Base-by-base conservation (phyloP, 306 rosid genomes). In the Cucumis hystrix region DNA sequence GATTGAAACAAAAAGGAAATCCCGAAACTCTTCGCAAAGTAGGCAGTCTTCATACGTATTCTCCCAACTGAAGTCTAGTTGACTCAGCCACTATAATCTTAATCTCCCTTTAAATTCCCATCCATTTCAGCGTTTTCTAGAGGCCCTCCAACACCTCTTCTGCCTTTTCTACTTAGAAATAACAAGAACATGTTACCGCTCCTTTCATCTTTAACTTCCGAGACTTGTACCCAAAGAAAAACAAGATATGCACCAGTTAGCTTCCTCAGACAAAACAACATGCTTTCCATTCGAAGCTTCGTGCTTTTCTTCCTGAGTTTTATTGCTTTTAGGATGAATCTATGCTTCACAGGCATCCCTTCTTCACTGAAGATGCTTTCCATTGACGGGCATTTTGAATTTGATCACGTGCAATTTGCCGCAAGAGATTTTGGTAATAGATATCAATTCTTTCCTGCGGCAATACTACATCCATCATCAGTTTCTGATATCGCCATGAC, bases 401-500 rank as follows among this genome's bases (percentile, higher is more conserved):
- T 88, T 82, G 92, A 92, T 40, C 78, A 88, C 67, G 83, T 79
- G 70, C 84, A 82, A 51, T 87, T 84, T 76, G 96, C 91, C 77
- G 89, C 97, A 28, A 85, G 21, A 78, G 99, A 95, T 83, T 95
- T 95, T 65, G 99, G 99, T 21, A 91, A 92, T 75, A 87, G 92
- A 80, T 88, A 86, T 77, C 93, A 87, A 71, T 82, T 76, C 65
- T 79, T 84, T 15, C 99, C 99, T 17, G 63, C 78, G 68, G 97
- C 97, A 79, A 88, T 92, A 15, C 78, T 92, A 43, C 80, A 92
- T 80, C 99, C 99, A 51, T 88, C 86, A 78, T 81, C 93, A 12
- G 96, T 87, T 68, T 80, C 96, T 61, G 99, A 96, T 79, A 89
- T 96, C 41, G 88, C 97, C 61, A 83, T 43, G 20, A 86, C 88